Percentiles rank a stretch among this genome's conserved stretches.
phyloP scores from a whole-genome alignment of 2,329 filamentous ascomycete species.

The Trichophyton benhamiae region DNA sequence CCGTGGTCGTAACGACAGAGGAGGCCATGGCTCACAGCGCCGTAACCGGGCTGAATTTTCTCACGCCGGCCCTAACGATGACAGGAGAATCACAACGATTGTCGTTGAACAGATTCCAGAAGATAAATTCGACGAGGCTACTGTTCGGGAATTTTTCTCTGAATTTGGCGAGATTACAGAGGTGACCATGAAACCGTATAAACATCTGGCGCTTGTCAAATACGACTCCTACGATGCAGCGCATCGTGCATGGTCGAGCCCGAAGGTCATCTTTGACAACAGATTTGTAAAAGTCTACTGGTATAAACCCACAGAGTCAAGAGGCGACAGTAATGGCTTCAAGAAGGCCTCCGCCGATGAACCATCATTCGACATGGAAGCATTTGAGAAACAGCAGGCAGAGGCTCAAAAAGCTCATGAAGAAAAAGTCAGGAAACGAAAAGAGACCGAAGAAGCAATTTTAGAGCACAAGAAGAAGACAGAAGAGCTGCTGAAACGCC shows the following conservation, averaged over 20 bases:
- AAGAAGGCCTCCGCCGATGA: constrained; percentile 18
- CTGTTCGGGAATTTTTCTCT: constrained; percentile 45
- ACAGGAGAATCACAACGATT: constrained; percentile 43
- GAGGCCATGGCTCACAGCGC: constrained; percentile 28
- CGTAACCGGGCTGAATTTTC: constrained; percentile 43
- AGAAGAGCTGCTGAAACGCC: constrained; percentile 39
- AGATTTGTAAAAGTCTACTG: constrained; percentile 54
- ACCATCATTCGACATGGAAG: constrained; percentile 41
- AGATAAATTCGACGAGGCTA: constrained; percentile 42
- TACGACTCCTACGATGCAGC: constrained; percentile 42
- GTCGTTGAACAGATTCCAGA: constrained; percentile 51
- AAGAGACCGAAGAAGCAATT: constrained; percentile 40
- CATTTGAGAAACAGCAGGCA: constrained; percentile 43
- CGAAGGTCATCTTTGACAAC: constrained; percentile 52
- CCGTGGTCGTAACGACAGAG: constrained; percentile 33
- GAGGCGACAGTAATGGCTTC: constrained; percentile 22
- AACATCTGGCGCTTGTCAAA: constrained; percentile 44
- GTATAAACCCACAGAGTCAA: constrained; percentile 36
- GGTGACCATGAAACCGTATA: constrained; percentile 43
- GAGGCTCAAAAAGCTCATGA: constrained; percentile 47
- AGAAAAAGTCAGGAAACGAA: constrained; percentile 40
- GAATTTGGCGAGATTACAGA: constrained; percentile 46
- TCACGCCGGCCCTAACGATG: constrained; percentile 38
- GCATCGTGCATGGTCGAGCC: constrained; percentile 45
- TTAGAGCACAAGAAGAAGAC: constrained; percentile 43